phyloP scores from a whole-genome alignment of 345 rosid genomes.

The Euphorbia pulcherrima region DNA sequence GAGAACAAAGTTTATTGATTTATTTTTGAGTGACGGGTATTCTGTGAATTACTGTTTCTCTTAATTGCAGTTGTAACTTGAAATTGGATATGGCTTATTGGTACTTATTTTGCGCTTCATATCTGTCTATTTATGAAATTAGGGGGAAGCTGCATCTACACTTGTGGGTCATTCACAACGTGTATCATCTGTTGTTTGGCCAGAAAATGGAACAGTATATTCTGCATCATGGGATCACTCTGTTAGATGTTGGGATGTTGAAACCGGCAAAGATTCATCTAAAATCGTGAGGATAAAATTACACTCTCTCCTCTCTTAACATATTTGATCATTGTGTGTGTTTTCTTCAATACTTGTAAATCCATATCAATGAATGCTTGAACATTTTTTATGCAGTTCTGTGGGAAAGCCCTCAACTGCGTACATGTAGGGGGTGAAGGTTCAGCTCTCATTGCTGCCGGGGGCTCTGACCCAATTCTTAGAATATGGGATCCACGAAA shows the following conservation, averaged over 20 bases:
- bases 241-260: conserved; percentile 80
- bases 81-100: conserved; percentile 4
- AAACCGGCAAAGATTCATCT: conserved; percentile 68
- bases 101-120: not conserved
- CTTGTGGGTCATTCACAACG: conserved; percentile 89
- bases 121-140: conserved; percentile 1
- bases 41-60: not conserved
- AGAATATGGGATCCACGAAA: conserved; percentile 98
- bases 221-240: conserved; percentile 98
- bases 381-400: conserved; percentile 44
- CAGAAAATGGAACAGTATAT: conserved; percentile 57
- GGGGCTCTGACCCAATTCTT: conserved; percentile 83
- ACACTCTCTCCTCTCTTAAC: conserved; percentile 11
- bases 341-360: not conserved
- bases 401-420: conserved; percentile 76
- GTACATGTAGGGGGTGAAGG: conserved; percentile 92
- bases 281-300: conserved; percentile 37
- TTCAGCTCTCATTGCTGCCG: conserved; percentile 81
- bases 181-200: conserved; percentile 86
- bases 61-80: not conserved
- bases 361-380: not conserved
- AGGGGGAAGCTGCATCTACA: conserved; percentile 79
- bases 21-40: not conserved
- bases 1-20: not conserved
- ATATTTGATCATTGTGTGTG: not conserved